A percentile compares a stretch with the other conserved stretches of the same genome.
Evolutionary conservation across 75 land plant genomes (phyloP).

Genomic region (Pinus taeda): DNA sequence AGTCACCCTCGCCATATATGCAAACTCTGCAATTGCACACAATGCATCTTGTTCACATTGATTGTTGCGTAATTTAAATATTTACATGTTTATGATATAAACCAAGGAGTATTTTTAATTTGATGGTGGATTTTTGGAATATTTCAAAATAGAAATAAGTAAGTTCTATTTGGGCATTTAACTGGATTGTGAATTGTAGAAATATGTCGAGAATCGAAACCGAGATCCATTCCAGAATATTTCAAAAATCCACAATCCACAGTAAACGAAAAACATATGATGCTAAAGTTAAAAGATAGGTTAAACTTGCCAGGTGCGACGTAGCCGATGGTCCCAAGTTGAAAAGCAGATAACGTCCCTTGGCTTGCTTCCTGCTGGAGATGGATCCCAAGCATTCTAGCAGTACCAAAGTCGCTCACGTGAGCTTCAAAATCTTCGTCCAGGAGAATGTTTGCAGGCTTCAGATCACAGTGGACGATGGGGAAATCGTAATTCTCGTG

Average conservation of each 20-base stretch:
- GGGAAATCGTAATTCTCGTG: slow-evolving; percentile 53
- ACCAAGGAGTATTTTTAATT: too few relatives aligned
- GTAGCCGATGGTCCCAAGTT: slow-evolving; percentile 69
- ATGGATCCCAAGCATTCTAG: slow-evolving; percentile 47
- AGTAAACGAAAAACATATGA: not conserved
- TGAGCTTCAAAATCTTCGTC: slow-evolving; percentile 53
- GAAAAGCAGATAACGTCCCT: slow-evolving; percentile 38
- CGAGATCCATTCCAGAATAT: too few relatives aligned
- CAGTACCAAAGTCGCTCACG: slow-evolving; percentile 70
- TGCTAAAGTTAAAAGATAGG: not conserved
- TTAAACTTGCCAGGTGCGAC: slow-evolving; percentile 49
- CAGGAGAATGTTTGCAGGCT: slow-evolving; percentile 74
- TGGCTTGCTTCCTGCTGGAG: slow-evolving; percentile 12
- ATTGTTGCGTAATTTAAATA: not conserved
- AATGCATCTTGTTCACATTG: not conserved
- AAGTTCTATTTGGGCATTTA: too few relatives aligned
- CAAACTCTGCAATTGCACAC: slow-evolving; percentile 31
- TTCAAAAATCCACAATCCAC: too few relatives aligned
- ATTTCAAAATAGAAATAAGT: too few relatives aligned
- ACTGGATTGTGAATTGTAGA: too few relatives aligned
- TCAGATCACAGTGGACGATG: slow-evolving; percentile 76
- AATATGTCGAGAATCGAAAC: too few relatives aligned
- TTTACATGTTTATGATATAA: not conserved
- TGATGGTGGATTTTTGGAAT: too few relatives aligned
- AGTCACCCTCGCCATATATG: slow-evolving; percentile 51